Conservation (phyloP, 495 filamentous ascomycete species). For the Chaetomium cochliodes region DNA sequence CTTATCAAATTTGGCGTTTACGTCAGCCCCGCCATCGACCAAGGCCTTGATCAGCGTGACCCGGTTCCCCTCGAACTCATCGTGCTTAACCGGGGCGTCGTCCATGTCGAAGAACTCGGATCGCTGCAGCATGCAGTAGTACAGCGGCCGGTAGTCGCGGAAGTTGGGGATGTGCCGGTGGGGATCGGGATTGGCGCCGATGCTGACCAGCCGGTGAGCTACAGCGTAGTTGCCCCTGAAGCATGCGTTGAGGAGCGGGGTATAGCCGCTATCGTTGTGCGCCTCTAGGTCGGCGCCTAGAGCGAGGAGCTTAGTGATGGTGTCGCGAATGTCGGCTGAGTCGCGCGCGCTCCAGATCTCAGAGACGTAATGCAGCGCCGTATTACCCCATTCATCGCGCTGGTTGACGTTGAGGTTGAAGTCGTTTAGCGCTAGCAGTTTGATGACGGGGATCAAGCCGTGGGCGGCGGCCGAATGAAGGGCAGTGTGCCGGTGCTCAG, state of each 20-base stretch:
- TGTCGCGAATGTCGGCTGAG: constrained; percentile 25
- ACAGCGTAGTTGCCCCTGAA: constrained; percentile 33
- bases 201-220: constrained; percentile 28
- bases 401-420: constrained; percentile 29
- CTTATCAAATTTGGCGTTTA: constrained; percentile 32
- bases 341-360: constrained; percentile 27
- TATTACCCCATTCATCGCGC: constrained; percentile 29
- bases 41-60: constrained; percentile 29
- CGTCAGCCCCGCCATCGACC: constrained; percentile 29
- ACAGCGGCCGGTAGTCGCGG: constrained; percentile 29
- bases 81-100: constrained; percentile 30
- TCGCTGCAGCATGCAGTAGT: constrained; percentile 29
- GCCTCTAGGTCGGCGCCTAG: constrained; percentile 34
- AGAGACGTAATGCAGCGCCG: constrained; percentile 32
- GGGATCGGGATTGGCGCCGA: constrained; percentile 32
- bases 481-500: constrained; percentile 28
- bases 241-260: constrained; percentile 31
- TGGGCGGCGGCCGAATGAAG: constrained; percentile 33
- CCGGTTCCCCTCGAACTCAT: constrained; percentile 31
- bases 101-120: constrained; percentile 32
- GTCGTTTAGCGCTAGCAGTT: constrained; percentile 29
- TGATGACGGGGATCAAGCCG: constrained; percentile 31
- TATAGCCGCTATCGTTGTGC: constrained; percentile 30
- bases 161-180: constrained; percentile 29
- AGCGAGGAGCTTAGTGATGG: constrained; percentile 32